Evolutionary conservation across 225 moss, liverwort and hornwort genomes (phyloP), one percentile per base, ranked within the genome.

Genomic region (Takakia lepidozioides): DNA sequence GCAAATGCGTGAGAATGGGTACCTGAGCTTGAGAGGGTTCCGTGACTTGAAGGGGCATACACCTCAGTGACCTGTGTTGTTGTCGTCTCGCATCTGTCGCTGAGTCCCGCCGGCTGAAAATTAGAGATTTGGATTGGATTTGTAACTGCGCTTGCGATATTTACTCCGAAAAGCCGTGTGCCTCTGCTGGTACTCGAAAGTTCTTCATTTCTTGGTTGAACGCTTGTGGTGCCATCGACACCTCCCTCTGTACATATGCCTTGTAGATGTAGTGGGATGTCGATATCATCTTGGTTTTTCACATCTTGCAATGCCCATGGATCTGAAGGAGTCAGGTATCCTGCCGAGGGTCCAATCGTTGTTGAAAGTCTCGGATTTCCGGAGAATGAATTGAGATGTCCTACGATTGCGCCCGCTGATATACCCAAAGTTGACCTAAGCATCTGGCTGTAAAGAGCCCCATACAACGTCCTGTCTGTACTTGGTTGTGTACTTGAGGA

Each of bases 151-250:
- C 72, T 75, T 50, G 88, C 88, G 58, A 93, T 67, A 61, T 88
- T 86, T 28, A 93, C 88, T 3, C 93, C 93, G 30, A 93, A 93
- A 25, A 93, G 61, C 56, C 86, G 69, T 25, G 86, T 93, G 58
- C 83, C 81, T 38, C 60, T 66, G 37, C 73, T 74, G 26, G 46
- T 74, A 29, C 74, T 85, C 20, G 67, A 72, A 59, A 58, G 65
- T 65, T 79, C 78, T 56, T 79, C 78, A 34, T 66, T 70, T 45
- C 69, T 73, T 18, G 59, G 52, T 17, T 73, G 74, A 29, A 73
- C 69, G 49, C 73, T 66, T 62, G 63, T 78, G 51, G 58, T 63
- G 38, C 78, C 74, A 26, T 74, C 58, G 5, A 56, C 67, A 8
- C 63, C 70, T 29, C 50, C 70, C 58, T 57, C 71, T 45, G 21